Conservation (phyloP, 768 basidiomycete species). For the Amanita pseudoporphyria region DNA sequence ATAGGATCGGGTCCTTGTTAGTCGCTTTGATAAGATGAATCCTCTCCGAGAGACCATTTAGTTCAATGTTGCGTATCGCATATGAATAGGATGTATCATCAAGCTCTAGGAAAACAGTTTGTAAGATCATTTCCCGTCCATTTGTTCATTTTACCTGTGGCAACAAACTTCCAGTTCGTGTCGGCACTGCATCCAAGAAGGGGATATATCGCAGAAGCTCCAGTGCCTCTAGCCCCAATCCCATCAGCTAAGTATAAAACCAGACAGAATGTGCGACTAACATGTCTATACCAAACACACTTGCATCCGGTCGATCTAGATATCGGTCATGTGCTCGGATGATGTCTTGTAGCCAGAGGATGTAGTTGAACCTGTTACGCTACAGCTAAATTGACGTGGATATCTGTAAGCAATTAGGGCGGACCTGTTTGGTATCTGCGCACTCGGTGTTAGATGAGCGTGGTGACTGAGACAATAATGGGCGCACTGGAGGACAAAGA, state of each 20-base stretch:
- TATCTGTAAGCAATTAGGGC: not conserved
- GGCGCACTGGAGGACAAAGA: constrained; percentile 77
- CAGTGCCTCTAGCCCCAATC: constrained; percentile 62
- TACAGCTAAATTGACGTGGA: not conserved
- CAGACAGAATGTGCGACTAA: constrained; percentile 23
- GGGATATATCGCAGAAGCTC: constrained; percentile 85
- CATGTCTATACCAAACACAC: constrained; percentile 62
- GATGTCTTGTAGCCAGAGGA: constrained; percentile 78
- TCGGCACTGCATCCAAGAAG: constrained; percentile 54
- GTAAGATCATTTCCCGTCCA: not conserved
- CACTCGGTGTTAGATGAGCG: not conserved
- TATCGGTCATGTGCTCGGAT: constrained; percentile 22
- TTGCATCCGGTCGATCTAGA: constrained; percentile 6
- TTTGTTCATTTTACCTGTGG: constrained; percentile 45
- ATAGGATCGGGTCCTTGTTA: constrained; percentile 34
- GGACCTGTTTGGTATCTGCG: constrained; percentile 66
- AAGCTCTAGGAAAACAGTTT: constrained; percentile 41
- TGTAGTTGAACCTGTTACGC: constrained; percentile 69
- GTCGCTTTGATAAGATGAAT: constrained; percentile 38
- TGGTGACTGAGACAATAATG: constrained; percentile 1
- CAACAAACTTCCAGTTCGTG: constrained; percentile 48
- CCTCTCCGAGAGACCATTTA: constrained; percentile 43
- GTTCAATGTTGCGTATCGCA: constrained; percentile 47
- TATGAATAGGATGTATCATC: constrained; percentile 49
- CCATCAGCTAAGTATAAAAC: not conserved